Base-by-base conservation (phyloP, 495 filamentous ascomycete genomes). In the Aspergillus sclerotioniger region DNA sequence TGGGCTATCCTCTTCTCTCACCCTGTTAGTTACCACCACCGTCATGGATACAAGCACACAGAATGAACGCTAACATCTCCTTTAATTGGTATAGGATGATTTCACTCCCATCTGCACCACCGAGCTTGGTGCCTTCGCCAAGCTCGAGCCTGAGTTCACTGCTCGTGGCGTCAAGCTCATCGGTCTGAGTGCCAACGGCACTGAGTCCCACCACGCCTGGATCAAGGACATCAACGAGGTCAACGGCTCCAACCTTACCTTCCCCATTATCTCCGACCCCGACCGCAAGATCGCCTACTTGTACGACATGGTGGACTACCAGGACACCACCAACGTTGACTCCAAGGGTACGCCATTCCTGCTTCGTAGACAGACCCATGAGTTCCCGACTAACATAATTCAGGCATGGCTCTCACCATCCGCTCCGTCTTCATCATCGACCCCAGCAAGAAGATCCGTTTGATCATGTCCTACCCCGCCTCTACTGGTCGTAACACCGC, bases 381-480 rank as follows among this genome's bases (percentile, higher is more conserved):
- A 20, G 12, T 29, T 25, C 12, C 8, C 6, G n/a, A 13, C 35
- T 57, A 51, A 64, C 51, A 49, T 61, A 16, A 16, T 31, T 13
- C 41, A 64, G 62, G 64, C 32, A 91, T 96, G 66, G 92, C 94
- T 56, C 96, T 98, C 79, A 98, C 94, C 71, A 97, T 98, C 81
- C 92, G 94, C 70, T 96, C 91, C 62, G 95, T 98, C 76, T 98
- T 98, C 84, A 81, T 98, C 80, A 95, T 98, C 74, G 94, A 98
- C 81, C 95, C 94, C 55, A 96, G 88, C 83, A 97, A 98, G 86
- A 92, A 87, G 65, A 97, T 98, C 76, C 91, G 94, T 67, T 86
- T 91, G 67, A 97, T 96, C 74, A 83, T 98, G 61, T 88, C 92
- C 65, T 98, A 97, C 84, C 95, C 95, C 16, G 94, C 95, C 56